Percentiles rank a stretch among this genome's conserved stretches.
phyloP scores from a whole-genome alignment of 2,329 filamentous ascomycete species.

The Claviceps africana region DNA sequence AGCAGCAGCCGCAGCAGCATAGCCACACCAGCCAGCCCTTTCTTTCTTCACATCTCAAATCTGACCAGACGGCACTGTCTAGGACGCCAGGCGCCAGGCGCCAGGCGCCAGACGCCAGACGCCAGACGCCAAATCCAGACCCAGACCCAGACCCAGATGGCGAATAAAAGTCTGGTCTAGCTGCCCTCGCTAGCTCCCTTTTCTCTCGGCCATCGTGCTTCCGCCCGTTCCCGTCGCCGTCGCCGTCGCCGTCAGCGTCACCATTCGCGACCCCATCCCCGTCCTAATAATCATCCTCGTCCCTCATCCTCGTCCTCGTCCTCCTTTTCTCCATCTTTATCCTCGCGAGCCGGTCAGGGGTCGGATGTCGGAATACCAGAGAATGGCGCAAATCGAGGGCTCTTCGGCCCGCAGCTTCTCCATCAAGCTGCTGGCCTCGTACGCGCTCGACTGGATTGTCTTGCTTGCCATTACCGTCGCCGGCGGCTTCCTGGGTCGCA shows the following conservation, averaged over 20 bases:
- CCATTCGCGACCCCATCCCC: no score
- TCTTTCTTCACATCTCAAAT: no score
- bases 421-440: slow-evolving; percentile 40
- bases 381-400: slow-evolving; percentile 13
- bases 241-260: no score
- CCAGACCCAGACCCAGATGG: neutral
- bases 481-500: slow-evolving; percentile 42
- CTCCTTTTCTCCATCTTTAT: neutral
- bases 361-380: slow-evolving; percentile 16
- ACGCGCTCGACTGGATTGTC: slow-evolving; percentile 61
- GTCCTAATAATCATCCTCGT: no score
- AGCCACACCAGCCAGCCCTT: no score
- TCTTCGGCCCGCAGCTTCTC: slow-evolving; percentile 15
- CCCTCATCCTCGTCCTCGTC: neutral
- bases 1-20: no score
- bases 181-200: neutral
- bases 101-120: no score
- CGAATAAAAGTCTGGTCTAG: neutral
- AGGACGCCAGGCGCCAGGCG: no score
- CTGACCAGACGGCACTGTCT: no score
- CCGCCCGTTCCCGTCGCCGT: neutral
- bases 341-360: neutral
- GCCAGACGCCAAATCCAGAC: no score
- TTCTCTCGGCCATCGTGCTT: neutral
- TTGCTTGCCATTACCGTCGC: slow-evolving; percentile 45